phyloP scores from a whole-genome alignment of 768 basidiomycete genomes.

The Russula abietina region DNA sequence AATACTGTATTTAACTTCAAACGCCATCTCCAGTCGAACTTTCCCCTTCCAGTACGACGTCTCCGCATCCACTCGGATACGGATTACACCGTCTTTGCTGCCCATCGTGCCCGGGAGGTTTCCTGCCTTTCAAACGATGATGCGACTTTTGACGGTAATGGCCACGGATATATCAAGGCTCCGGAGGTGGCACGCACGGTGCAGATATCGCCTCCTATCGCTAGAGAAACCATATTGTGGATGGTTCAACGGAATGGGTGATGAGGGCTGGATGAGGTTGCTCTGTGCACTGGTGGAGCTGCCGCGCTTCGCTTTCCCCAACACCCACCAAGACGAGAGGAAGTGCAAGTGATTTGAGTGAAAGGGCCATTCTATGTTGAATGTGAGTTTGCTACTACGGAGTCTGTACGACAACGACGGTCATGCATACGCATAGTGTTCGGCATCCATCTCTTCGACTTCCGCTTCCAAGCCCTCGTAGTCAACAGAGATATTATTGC shows the following conservation, averaged over 20 bases:
- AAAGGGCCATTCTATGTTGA: slow-evolving; percentile 66
- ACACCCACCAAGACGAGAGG: slow-evolving; percentile 30
- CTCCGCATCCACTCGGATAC: too few species aligned
- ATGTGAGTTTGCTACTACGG: slow-evolving; percentile 38
- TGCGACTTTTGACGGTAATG: not conserved
- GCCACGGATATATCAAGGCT: slow-evolving; percentile 11
- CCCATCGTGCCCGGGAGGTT: not conserved
- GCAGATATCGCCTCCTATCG: slow-evolving; percentile 77
- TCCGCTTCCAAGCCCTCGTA: slow-evolving; percentile 47
- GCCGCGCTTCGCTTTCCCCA: slow-evolving; percentile 47
- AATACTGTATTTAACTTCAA: too few species aligned
- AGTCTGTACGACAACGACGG: not conserved
- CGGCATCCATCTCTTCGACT: slow-evolving; percentile 46
- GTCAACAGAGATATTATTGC: slow-evolving; percentile 51
- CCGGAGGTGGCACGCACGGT: slow-evolving; percentile 48
- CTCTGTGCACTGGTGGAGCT: slow-evolving; percentile 81
- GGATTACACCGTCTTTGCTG: slow-evolving; percentile 62
- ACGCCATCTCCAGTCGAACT: too few species aligned
- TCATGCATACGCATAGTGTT: slow-evolving; percentile 45
- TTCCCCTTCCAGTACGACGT: too few species aligned
- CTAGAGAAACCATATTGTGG: slow-evolving; percentile 70
- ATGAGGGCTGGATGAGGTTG: slow-evolving; percentile 45
- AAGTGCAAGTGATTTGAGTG: slow-evolving; percentile 24
- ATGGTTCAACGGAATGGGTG: slow-evolving; percentile 50
- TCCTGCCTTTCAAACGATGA: not conserved